A percentile compares a stretch with the other conserved stretches of the same genome.
phyloP scores from a whole-genome alignment of 441 rosid species.

The Melastoma candidum region DNA sequence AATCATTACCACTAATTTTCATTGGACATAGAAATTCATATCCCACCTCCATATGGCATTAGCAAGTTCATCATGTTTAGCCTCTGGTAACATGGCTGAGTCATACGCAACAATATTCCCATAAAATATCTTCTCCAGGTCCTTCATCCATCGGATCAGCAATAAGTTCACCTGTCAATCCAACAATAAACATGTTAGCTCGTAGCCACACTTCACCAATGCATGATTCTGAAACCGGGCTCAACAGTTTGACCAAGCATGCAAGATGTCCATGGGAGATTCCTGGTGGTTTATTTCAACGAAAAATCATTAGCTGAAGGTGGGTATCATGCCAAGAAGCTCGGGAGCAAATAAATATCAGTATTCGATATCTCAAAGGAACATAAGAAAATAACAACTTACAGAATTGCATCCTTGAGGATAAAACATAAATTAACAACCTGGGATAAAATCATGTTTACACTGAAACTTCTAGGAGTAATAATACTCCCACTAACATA shows the following conservation, averaged over 20 bases:
- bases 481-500: constrained; percentile 23
- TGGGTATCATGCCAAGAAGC: too few species aligned
- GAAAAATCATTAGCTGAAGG: too few species aligned
- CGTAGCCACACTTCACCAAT: background rate
- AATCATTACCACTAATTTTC: background rate
- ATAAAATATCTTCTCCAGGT: constrained; percentile 85
- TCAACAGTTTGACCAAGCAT: background rate
- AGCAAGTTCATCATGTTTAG: constrained; percentile 55
- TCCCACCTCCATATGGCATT: constrained; percentile 72
- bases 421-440: background rate
- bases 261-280: too few species aligned
- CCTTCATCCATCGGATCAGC: constrained; percentile 88
- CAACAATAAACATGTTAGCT: constrained; percentile 5
- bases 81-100: constrained; percentile 77
- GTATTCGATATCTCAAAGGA: too few species aligned
- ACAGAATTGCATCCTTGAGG: too few species aligned
- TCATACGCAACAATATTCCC: constrained; percentile 93
- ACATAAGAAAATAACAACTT: too few species aligned
- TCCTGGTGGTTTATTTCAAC: too few species aligned
- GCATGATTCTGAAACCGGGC: background rate
- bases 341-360: too few species aligned
- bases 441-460: constrained; percentile 1
- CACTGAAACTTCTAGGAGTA: too few species aligned
- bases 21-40: background rate
- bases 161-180: constrained; percentile 77